Evolutionary conservation across 2,329 filamentous ascomycete species (phyloP).

Genomic region (Ophiostoma angusticollis): DNA sequence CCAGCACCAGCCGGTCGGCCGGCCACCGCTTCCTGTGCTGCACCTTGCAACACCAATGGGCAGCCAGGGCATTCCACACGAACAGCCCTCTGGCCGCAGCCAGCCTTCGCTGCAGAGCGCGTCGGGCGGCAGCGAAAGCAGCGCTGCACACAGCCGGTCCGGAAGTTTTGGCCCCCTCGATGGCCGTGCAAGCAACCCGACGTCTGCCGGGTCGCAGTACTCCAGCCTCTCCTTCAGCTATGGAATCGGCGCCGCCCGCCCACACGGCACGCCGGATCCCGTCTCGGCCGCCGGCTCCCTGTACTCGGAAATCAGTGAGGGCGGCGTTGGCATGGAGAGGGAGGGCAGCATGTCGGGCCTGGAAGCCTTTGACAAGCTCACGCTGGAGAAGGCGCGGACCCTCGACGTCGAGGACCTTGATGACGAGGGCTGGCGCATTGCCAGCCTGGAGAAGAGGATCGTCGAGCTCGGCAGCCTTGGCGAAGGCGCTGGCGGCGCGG

Average conservation of each 20-base stretch:
- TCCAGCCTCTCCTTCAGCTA: constrained; percentile 69
- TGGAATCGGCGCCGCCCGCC: constrained; percentile 51
- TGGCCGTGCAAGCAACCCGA: constrained; percentile 65
- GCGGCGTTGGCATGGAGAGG: constrained; percentile 64
- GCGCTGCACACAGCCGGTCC: constrained; percentile 64
- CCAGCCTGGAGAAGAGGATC: constrained; percentile 78
- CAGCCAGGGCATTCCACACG: constrained; percentile 59
- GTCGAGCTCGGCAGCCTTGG: constrained; percentile 79
- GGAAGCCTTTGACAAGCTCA: constrained; percentile 67
- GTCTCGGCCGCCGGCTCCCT: constrained; percentile 78
- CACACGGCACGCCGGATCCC: constrained; percentile 65
- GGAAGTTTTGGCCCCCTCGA: constrained; percentile 73
- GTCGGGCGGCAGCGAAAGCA: constrained; percentile 67
- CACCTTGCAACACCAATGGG: constrained; percentile 84
- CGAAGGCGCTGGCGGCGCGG: constrained; percentile 89
- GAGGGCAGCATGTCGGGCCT: constrained; percentile 69
- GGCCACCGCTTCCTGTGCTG: constrained; percentile 63
- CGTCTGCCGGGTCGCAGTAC: constrained; percentile 77
- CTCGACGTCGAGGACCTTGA: constrained; percentile 90
- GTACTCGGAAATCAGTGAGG: constrained; percentile 69
- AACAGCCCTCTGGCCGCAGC: constrained; percentile 41
- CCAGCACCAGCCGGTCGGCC: constrained; percentile 19
- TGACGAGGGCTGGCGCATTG: constrained; percentile 89
- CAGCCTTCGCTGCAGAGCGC: constrained; percentile 51
- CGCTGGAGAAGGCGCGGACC: constrained; percentile 66